These are phyloP conservation scores for Simplicillium sp. DNA, from an alignment of 2,329 filamentous ascomycete genomes.

Conservation along the genomic window DNA sequence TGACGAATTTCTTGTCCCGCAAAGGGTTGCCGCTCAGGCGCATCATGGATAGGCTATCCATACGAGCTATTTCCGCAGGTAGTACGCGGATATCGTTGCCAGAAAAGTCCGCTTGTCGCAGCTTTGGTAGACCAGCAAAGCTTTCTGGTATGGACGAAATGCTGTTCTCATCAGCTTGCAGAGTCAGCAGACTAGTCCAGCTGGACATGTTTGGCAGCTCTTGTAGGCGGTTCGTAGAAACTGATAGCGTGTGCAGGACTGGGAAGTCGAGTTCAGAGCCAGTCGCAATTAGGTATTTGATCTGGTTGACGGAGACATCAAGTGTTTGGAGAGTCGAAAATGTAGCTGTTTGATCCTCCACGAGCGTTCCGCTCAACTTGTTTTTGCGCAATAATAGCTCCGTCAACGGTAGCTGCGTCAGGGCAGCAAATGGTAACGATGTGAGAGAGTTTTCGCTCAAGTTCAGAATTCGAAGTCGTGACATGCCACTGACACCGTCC, in stretches of 20 bases:
- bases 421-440: constrained; percentile 57
- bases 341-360: constrained; percentile 49
- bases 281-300: constrained; percentile 43
- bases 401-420: constrained; percentile 59
- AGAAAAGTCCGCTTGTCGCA: constrained; percentile 74
- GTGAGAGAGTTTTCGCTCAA: constrained; percentile 70
- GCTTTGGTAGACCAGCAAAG: constrained; percentile 54
- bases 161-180: constrained; percentile 75
- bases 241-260: constrained; percentile 59
- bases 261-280: constrained; percentile 51
- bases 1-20: constrained; percentile 76
- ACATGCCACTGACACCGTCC: constrained; percentile 54
- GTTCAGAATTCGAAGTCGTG: constrained; percentile 65
- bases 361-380: constrained; percentile 61
- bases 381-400: constrained; percentile 74
- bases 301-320: constrained; percentile 68
- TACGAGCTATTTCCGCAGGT: constrained; percentile 66
- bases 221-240: constrained; percentile 75
- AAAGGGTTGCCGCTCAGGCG: constrained; percentile 83
- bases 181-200: constrained; percentile 63
- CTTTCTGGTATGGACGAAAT: constrained; percentile 68
- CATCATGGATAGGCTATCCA: constrained; percentile 68
- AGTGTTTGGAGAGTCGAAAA: constrained; percentile 62
- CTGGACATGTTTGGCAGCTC: constrained; percentile 62
- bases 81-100: constrained; percentile 73